Evolutionary conservation across 179 eudicot species (phyloP), one percentile per base, ranked within the genome.

Genomic region (Gypsophila paniculata): DNA sequence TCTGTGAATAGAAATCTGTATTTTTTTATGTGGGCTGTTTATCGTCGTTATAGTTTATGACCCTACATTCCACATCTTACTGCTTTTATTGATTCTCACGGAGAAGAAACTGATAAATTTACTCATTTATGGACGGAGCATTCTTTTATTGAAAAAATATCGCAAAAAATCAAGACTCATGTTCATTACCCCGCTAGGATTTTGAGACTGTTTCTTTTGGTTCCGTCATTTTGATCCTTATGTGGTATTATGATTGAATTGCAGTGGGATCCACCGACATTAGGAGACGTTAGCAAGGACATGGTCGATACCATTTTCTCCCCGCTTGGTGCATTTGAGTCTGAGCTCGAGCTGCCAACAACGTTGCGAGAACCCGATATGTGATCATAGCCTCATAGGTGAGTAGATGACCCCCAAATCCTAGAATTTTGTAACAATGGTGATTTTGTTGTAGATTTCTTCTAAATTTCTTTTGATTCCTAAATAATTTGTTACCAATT

Each of bases 201-300:
- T 46, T 46, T 13, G 4, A 46, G 52, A 11, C 10, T 6, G 44
- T 46, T 10, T 46, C 17, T 10, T 46, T 12, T 10, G 15, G 15
- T 10, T 46, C 4, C 15, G 52, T 10, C 17, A 46, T 25, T 0
- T 4, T 42, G 32, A 73, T 34, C 18, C n/a, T 10, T 8, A 17
- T 14, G 34, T 2, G 46, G 8, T 34, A 53, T 51, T 69, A 7
- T 75, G 44, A 8, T 29, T 59, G 8, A 58, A 72, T 42, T 82
- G 77, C 85, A 88, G 92, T 88, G 90, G 92, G 87, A 79, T 60
- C 92, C 90, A 65, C 87, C 88, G 13, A 78, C 82, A 53, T 74
- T 88, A 26, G 80, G 69, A 76, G 87, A 87, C 19, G 88, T 85
- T 25, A 83, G 78, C 67, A 82, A 81, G 76, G 85, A 85, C 67